Base-by-base conservation (phyloP, 1,284 basidiomycete species). In the Irpex lacteus region DNA sequence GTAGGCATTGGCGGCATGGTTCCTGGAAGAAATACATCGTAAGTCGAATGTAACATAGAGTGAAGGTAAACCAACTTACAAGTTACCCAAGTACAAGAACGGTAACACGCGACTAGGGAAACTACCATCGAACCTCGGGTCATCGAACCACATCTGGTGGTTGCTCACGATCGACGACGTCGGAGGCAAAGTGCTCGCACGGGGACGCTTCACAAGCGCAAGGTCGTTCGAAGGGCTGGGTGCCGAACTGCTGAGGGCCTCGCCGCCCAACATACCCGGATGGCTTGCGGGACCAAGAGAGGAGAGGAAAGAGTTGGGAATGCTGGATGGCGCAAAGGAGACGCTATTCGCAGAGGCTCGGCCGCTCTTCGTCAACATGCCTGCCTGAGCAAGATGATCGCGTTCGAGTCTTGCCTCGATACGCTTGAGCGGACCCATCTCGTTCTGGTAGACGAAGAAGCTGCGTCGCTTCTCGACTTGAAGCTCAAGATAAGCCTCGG, bases 41-140 rank as follows among this genome's bases (percentile, higher is more conserved):
- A 61, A 65, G 60, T 59, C 62, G 18, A 56, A 26, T 59, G 62
- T 50, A 56, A 52, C 49, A 61, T 53, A 21, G 61, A 32, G 53
- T 62, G 62, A 58, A 64, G 60, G 58, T 63, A 65, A 64, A 63
- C 64, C 67, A 13, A 87, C 92, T 76, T 73, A 94, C 91, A 98
- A 75, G 76, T 98, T 98, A 61, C 97, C 96, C 56, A 99, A 86
- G 78, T 98, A 99, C 71, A 99, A 82, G 80, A 95, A 97, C 50
- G 95, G 94, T 65, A 98, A 77, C 68, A 99, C 96, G 37, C 96
- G 85, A 71, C 93, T 96, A 5, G 97, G 96, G 79, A 99, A 96
- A 69, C 92, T 94, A 32, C 96, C 96, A 73, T 99, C 96, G 74
- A 98, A 99, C 65, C 93, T 80, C 47, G 87, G 83, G 75, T 96